These are phyloP conservation scores for Talaromyces sp. DNA, from an alignment of 2,329 filamentous ascomycete species.

Conservation along the genomic window DNA sequence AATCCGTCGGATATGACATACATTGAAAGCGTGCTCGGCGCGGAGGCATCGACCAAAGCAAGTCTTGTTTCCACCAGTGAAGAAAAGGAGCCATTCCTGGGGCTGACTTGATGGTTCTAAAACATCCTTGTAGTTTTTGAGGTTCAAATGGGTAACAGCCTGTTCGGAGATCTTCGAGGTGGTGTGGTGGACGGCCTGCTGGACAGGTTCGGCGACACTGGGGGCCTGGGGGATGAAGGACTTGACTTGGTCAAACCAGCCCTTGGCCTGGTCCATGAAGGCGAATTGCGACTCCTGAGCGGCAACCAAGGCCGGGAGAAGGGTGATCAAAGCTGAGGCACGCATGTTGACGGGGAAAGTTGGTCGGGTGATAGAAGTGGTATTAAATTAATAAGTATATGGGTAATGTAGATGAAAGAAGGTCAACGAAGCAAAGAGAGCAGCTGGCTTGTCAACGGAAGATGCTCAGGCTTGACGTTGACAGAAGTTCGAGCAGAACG, in stretches of 20 bases:
- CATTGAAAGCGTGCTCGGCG: slow-evolving; percentile 53
- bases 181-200: slow-evolving; percentile 43
- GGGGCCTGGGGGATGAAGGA: slow-evolving; percentile 52
- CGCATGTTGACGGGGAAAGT: slow-evolving; percentile 44
- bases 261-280: slow-evolving; percentile 43
- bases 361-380: background rate
- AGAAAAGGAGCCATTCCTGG: slow-evolving; percentile 58
- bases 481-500: background rate
- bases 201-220: slow-evolving; percentile 29
- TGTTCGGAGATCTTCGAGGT: slow-evolving; percentile 49
- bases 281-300: slow-evolving; percentile 57
- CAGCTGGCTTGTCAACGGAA: slow-evolving; percentile 8
- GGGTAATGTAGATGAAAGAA: background rate
- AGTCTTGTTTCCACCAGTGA: slow-evolving; percentile 63
- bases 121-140: slow-evolving; percentile 56
- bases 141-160: slow-evolving; percentile 52
- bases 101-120: slow-evolving; percentile 42
- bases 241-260: slow-evolving; percentile 53
- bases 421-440: slow-evolving; percentile 10
- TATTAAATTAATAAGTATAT: slow-evolving; percentile 6
- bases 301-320: slow-evolving; percentile 50
- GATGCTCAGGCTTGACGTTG: slow-evolving; percentile 10
- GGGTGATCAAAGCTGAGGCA: slow-evolving; percentile 49
- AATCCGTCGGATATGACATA: slow-evolving; percentile 27
- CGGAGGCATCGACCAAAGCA: slow-evolving; percentile 58